Conservation (phyloP, 495 filamentous ascomycete genomes). For the Hamigera avellanea region DNA sequence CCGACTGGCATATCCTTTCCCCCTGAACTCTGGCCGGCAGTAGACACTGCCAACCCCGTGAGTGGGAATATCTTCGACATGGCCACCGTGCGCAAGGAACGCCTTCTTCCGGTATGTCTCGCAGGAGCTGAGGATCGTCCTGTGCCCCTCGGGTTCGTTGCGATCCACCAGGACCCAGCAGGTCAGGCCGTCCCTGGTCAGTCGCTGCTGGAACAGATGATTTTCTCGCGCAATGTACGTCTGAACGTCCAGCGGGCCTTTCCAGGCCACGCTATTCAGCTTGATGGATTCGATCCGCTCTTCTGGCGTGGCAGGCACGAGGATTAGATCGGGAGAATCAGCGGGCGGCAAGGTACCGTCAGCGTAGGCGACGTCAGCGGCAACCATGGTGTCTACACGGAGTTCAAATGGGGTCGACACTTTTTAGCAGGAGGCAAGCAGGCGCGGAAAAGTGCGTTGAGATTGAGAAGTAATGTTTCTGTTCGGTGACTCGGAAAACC, state of each 20-base stretch:
- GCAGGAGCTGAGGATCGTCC: constrained; percentile 67
- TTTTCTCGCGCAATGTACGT: constrained; percentile 72
- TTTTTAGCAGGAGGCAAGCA: too few species aligned
- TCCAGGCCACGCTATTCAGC: constrained; percentile 62
- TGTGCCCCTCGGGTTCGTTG: constrained; percentile 26
- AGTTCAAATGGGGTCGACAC: too few species aligned
- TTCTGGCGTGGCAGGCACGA: constrained; percentile 54
- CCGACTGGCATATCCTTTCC: constrained; percentile 66
- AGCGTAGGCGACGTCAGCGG: neutral
- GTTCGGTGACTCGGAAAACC: too few species aligned
- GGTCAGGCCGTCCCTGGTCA: constrained; percentile 63
- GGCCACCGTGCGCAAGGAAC: constrained; percentile 35
- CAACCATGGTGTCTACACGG: neutral
- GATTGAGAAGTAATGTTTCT: too few species aligned
- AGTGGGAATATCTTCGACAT: constrained; percentile 52
- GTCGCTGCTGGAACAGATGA: constrained; percentile 50
- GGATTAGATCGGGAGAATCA: constrained; percentile 47
- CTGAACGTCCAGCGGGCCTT: constrained; percentile 48
- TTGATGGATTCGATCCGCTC: constrained; percentile 55
- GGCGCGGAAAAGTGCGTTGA: too few species aligned
- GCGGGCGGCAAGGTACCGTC: constrained; percentile 38
- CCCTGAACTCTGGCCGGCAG: constrained; percentile 57
- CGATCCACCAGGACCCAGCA: constrained; percentile 76
- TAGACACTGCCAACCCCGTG: constrained; percentile 86
- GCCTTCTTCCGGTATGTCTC: constrained; percentile 75